Conservation (phyloP, 306 rosid genomes). For the Cicer chorassanicum region DNA sequence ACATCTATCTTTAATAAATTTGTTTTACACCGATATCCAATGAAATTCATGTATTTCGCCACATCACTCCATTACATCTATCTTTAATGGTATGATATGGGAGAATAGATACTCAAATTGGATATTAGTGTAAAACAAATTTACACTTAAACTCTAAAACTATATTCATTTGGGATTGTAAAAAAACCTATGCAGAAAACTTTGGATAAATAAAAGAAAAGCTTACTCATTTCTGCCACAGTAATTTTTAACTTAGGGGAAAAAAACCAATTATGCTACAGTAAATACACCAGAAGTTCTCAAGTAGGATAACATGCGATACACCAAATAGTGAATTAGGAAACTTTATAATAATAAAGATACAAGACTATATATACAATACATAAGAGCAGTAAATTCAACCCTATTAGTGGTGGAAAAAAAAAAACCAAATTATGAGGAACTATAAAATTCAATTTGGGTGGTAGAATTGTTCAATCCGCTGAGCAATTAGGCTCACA, state of each 20-base stretch:
- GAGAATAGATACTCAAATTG: no score
- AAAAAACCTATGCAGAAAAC: slow-evolving; percentile 9
- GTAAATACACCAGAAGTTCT: no score
- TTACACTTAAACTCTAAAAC: background rate
- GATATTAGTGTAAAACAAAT: no score
- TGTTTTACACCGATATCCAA: no score
- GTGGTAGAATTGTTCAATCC: slow-evolving; percentile 54
- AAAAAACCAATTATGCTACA: no score
- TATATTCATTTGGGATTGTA: background rate
- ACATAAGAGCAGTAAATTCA: background rate
- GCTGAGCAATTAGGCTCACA: slow-evolving; percentile 70
- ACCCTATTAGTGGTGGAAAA: slow-evolving; percentile 6
- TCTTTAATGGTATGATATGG: no score
- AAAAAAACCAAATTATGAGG: slow-evolving; percentile 6
- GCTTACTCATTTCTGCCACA: no score
- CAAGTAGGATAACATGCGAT: no score
- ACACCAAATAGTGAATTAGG: background rate
- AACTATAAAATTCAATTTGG: slow-evolving; percentile 37
- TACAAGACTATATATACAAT: background rate
- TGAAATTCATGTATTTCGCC: no score
- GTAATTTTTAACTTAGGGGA: no score
- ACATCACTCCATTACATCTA: no score
- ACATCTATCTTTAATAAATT: no score
- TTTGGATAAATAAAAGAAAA: background rate
- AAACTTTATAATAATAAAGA: background rate